Base-by-base conservation (phyloP, 371 early-diverging fungal genomes). In the Umbelopsis sp. region DNA sequence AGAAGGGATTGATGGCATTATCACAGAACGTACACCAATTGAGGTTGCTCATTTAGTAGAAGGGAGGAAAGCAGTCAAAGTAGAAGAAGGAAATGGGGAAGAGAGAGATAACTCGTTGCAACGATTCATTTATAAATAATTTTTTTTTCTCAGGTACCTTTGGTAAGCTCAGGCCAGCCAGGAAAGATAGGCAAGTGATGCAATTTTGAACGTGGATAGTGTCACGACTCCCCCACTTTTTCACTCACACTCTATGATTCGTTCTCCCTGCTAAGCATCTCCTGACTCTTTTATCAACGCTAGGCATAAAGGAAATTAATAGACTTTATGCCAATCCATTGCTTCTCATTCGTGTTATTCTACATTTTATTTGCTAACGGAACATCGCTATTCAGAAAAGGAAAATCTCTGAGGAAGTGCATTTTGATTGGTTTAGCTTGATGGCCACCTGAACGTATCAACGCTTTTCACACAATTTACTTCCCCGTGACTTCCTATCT, bases 21-120 rank as follows among this genome's bases (percentile, higher is more conserved):
- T 77, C 77, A 53, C 77, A 77, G 35, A 66, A 77, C 14, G 77
- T 77, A 67, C 77, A 77, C 77, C 77, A 77, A 67, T 77, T 75
- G 50, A 70, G 68, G 70, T 75, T 69, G 50, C 70, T 68, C 73
- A 75, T 75, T 22, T 12, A 25, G 29, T n/a, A 20, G 20, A 48
- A 48, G 16, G 16, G 16, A 48, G 48, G 20, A 20, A 20, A 48
- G 48, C 7, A 48, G 48, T 48, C 48, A 48, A 48, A 66, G 29
- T 29, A 44, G 37, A 48, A 14, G 53, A 44, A 45, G 38, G 22
- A 52, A 41, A 24, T 22, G 25, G 38, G 41, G 35, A 14, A 64
- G 44, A 14, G 38, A 22, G 6, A 50, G n/a, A 50, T n/a, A 22
- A 0, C 7, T 20, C 6, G 38, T 48, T 41, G 22, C 7, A 41